Evolutionary conservation across 495 filamentous ascomycete species (phyloP).

Genomic region (Letharia lupina): DNA sequence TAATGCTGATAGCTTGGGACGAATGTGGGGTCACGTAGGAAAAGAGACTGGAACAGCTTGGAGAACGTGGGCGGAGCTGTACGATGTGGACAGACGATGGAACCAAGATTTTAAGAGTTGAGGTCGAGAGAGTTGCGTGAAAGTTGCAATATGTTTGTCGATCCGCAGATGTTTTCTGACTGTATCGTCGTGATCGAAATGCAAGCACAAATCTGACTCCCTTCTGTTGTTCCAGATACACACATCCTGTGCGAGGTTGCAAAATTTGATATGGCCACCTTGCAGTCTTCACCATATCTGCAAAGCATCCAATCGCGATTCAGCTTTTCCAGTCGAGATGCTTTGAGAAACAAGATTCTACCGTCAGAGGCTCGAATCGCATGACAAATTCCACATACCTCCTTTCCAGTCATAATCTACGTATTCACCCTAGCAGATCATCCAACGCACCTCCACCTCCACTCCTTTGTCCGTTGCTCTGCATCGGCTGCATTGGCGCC

Average conservation of each 20-base stretch:
- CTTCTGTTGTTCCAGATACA: background rate
- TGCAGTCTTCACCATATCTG: background rate
- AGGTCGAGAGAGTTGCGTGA: background rate
- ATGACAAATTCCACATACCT: background rate
- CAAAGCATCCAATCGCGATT: conserved; percentile 9
- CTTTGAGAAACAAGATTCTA: background rate
- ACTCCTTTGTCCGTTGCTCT: conserved; percentile 26
- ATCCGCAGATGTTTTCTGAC: background rate
- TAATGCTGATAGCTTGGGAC: background rate
- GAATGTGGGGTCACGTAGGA: background rate
- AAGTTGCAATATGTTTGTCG: background rate
- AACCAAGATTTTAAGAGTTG: background rate
- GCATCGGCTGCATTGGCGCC: conserved; percentile 31
- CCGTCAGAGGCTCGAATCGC: background rate
- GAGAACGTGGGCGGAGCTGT: background rate
- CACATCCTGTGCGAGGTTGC: background rate
- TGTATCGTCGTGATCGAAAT: background rate
- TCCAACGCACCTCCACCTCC: conserved; percentile 49
- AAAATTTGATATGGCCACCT: background rate
- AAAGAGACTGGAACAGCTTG: background rate
- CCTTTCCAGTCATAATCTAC: background rate
- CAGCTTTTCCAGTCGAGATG: background rate
- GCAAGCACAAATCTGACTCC: background rate
- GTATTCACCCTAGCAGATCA: conserved; percentile 54
- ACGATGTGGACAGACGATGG: background rate